Conservation (phyloP, 2,329 filamentous ascomycete genomes). For the Stachybotrys echinatus region DNA sequence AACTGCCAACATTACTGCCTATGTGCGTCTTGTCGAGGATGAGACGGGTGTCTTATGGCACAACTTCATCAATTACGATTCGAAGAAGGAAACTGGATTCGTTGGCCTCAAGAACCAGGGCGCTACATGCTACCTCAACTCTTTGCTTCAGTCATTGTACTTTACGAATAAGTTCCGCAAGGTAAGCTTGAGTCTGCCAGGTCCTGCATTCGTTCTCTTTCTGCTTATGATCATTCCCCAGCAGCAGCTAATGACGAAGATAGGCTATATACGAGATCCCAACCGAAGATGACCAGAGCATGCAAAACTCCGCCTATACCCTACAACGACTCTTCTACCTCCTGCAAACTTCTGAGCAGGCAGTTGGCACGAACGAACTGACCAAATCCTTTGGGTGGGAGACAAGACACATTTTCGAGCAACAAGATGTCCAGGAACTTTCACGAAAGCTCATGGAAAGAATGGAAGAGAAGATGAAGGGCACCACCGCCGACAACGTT, state of each 20-base stretch:
- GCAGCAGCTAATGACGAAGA: slow-evolving; percentile 8
- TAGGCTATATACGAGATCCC: slow-evolving; percentile 96
- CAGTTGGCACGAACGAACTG: slow-evolving; percentile 87
- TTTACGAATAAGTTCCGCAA: slow-evolving; percentile 93
- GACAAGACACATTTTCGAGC: slow-evolving; percentile 94
- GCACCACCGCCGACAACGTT: slow-evolving; percentile 83
- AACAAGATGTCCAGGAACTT: slow-evolving; percentile 96
- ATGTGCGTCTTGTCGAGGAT: slow-evolving; percentile 76
- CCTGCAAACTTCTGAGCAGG: slow-evolving; percentile 76
- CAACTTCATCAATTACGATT: slow-evolving; percentile 91
- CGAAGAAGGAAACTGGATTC: slow-evolving; percentile 98
- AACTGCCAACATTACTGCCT: slow-evolving; percentile 73
- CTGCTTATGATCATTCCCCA: background rate
- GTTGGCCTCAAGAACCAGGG: slow-evolving; percentile 96
- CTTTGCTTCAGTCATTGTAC: slow-evolving; percentile 76
- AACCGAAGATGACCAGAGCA: slow-evolving; percentile 75
- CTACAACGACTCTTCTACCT: slow-evolving; percentile 93
- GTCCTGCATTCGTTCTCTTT: background rate
- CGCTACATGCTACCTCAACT: slow-evolving; percentile 85
- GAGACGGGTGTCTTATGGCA: slow-evolving; percentile 88
- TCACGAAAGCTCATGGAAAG: slow-evolving; percentile 96
- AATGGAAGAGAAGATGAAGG: slow-evolving; percentile 97
- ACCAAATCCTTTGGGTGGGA: slow-evolving; percentile 99
- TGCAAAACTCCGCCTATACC: slow-evolving; percentile 86
- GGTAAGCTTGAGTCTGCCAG: slow-evolving; percentile 37